Evolutionary conservation across 139 green algal genomes (phyloP).

Genomic region (Ettlia oleoabundans): DNA sequence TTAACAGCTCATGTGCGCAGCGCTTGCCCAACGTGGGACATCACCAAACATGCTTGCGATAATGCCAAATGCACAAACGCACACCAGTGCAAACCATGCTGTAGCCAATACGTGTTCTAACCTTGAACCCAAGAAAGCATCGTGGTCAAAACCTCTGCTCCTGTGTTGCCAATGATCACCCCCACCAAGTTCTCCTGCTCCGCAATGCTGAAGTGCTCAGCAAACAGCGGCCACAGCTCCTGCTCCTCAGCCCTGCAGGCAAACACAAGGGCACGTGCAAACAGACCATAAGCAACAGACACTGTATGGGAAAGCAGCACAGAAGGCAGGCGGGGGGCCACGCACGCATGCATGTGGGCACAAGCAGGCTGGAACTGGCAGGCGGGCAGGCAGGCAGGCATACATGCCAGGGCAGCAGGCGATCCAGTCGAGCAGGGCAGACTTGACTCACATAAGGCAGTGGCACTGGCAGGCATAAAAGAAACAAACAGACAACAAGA

Average conservation of each 20-base stretch:
- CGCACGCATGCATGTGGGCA: too few relatives aligned
- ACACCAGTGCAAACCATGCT: not conserved
- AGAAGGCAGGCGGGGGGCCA: slow-evolving; percentile 81
- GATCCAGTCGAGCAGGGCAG: too few relatives aligned
- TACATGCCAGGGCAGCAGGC: too few relatives aligned
- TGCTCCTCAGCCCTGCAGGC: slow-evolving; percentile 83
- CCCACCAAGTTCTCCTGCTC: slow-evolving; percentile 96
- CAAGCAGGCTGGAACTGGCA: too few relatives aligned
- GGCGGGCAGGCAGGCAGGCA: too few relatives aligned
- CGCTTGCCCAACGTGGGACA: too few relatives aligned
- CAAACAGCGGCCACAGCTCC: slow-evolving; percentile 98
- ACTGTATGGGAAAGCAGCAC: slow-evolving; percentile 74
- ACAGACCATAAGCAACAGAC: not conserved
- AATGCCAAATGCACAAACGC: not conserved
- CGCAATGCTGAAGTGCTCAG: slow-evolving; percentile 82
- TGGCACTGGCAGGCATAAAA: too few relatives aligned
- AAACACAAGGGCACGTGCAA: too few relatives aligned
- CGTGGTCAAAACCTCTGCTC: slow-evolving; percentile 92
- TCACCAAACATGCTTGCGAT: too few relatives aligned
- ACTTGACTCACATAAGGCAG: too few relatives aligned
- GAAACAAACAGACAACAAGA: not conserved
- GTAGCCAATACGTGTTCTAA: too few relatives aligned
- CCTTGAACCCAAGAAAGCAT: slow-evolving; percentile 95
- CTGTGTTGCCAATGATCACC: slow-evolving; percentile 90
- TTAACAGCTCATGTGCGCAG: too few relatives aligned